These are phyloP conservation scores for Globisporangium lucens DNA, from an alignment of 352 stramenopile genomes.

Conservation along the genomic window DNA sequence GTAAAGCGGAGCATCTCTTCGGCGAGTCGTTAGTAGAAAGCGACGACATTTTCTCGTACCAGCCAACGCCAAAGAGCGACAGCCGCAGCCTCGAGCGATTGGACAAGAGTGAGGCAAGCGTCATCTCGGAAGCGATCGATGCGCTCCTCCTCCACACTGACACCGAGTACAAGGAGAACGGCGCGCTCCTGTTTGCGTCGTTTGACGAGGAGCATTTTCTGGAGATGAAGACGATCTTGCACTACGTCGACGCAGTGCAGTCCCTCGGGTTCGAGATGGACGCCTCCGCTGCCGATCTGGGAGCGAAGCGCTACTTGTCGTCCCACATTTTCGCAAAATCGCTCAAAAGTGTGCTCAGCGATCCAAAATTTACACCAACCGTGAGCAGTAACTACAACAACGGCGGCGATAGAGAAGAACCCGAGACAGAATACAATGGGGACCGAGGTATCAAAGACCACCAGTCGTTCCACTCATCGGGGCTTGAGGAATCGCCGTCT, in stretches of 20 bases:
- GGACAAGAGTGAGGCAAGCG: conserved; percentile 21
- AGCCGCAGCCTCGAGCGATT: conserved; percentile 2
- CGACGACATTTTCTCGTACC: conserved; percentile 17
- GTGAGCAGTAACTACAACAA: conserved; percentile 12
- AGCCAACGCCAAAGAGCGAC: not conserved
- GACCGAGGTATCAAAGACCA: not conserved
- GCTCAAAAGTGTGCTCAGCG: conserved; percentile 41
- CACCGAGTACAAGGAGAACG: conserved; percentile 27
- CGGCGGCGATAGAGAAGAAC: conserved; percentile 8
- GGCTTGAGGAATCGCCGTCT: conserved; percentile 54
- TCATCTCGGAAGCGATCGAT: conserved; percentile 35
- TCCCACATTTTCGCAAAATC: conserved; percentile 65
- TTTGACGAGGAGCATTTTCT: conserved; percentile 68
- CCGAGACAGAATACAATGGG: conserved; percentile 7
- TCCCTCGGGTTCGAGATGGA: conserved; percentile 77
- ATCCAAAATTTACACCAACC: conserved; percentile 18
- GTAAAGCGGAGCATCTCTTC: conserved; percentile 79
- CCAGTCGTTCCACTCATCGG: conserved; percentile 8
- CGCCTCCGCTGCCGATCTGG: conserved; percentile 67
- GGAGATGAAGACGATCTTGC: conserved; percentile 68
- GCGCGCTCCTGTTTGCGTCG: conserved; percentile 52
- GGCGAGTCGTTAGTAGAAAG: conserved; percentile 5
- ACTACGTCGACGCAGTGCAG: conserved; percentile 67
- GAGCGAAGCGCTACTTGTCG: conserved; percentile 72
- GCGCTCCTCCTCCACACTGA: conserved; percentile 22